Evolutionary conservation across 495 filamentous ascomycete genomes (phyloP).

Genomic region (Letharia columbiana): DNA sequence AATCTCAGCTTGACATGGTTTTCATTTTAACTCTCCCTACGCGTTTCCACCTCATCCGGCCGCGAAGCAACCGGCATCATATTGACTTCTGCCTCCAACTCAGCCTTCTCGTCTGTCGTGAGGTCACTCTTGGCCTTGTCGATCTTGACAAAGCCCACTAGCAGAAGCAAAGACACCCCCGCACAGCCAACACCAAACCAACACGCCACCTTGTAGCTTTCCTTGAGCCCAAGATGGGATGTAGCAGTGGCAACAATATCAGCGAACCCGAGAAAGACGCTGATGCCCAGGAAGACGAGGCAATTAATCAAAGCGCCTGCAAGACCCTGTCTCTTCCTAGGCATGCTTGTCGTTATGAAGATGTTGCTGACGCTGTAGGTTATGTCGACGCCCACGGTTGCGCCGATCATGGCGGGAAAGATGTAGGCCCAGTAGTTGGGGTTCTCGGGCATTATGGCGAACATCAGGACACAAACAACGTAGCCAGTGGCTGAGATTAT

Average conservation of each 20-base stretch:
- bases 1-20: too few species aligned
- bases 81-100: neutral
- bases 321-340: slow-evolving; percentile 61
- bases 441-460: slow-evolving; percentile 56
- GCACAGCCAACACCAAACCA: slow-evolving; percentile 58
- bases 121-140: slow-evolving; percentile 58
- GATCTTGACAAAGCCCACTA: slow-evolving; percentile 53
- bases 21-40: too few species aligned
- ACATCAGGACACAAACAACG: slow-evolving; percentile 54
- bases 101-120: slow-evolving; percentile 55
- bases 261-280: slow-evolving; percentile 65
- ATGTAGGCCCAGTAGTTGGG: slow-evolving; percentile 62
- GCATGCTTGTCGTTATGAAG: slow-evolving; percentile 70
- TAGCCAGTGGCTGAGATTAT: slow-evolving; percentile 57
- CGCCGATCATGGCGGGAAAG: slow-evolving; percentile 72
- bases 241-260: slow-evolving; percentile 56
- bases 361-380: slow-evolving; percentile 75
- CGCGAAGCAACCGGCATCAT: too few species aligned
- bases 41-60: too few species aligned
- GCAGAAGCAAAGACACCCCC: slow-evolving; percentile 42
- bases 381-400: slow-evolving; percentile 74
- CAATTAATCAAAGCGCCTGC: slow-evolving; percentile 63
- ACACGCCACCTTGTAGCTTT: slow-evolving; percentile 55
- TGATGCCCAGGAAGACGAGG: slow-evolving; percentile 64
- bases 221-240: slow-evolving; percentile 32